Conservation (phyloP, 352 stramenopile species). For the Globisporangium paroecandrum region DNA sequence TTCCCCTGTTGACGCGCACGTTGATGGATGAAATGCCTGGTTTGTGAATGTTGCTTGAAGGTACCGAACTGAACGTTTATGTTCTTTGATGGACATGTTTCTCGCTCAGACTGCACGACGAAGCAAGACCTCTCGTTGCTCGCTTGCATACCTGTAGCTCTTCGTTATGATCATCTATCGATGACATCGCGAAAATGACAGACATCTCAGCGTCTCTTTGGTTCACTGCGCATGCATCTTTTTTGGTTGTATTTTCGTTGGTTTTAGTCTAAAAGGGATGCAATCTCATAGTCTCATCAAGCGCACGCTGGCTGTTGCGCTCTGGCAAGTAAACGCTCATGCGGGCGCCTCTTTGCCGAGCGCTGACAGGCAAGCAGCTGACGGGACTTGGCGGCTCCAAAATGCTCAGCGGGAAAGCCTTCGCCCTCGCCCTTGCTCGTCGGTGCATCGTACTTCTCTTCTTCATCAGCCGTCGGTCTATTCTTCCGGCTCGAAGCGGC, state of each 20-base stretch:
- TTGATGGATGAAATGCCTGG: neutral
- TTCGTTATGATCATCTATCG: too few species aligned
- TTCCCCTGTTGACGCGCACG: neutral
- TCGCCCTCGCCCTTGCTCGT: neutral
- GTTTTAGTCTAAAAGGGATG: neutral
- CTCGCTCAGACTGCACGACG: too few species aligned
- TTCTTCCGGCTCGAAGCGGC: conserved; percentile 51
- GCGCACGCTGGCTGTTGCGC: too few species aligned
- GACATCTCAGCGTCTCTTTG: neutral
- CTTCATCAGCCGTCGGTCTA: neutral
- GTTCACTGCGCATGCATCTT: neutral
- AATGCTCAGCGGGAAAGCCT: neutral
- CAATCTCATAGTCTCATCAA: neutral
- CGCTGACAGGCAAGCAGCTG: neutral
- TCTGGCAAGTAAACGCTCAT: neutral
- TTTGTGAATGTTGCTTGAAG: neutral
- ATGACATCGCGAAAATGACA: too few species aligned
- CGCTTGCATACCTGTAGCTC: too few species aligned
- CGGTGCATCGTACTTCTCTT: neutral
- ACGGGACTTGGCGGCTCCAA: neutral
- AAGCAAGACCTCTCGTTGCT: too few species aligned
- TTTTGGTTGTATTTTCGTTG: neutral
- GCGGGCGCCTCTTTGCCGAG: neutral
- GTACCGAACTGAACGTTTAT: neutral
- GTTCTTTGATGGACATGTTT: neutral